Evolutionary conservation across 2,329 filamentous ascomycete genomes (phyloP).

Genomic region (Fusarium circinatum): DNA sequence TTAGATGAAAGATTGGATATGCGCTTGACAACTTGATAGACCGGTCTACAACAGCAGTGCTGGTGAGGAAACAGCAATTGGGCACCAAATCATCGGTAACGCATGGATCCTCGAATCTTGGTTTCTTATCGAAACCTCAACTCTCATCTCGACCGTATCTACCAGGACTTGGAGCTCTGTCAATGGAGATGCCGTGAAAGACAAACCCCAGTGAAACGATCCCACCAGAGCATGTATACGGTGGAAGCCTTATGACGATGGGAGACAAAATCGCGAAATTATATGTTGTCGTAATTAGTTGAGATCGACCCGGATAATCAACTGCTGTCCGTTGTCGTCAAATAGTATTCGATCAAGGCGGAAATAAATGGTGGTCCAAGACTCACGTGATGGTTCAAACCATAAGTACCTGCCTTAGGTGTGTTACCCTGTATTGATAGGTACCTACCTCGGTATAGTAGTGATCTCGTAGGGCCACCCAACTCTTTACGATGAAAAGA

Average conservation of each 20-base stretch:
- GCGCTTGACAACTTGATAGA: neutral
- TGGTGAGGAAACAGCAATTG: neutral
- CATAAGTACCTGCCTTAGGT: neutral
- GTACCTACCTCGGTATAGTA: no score
- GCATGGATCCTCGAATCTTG: neutral
- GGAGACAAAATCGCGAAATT: no score
- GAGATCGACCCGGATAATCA: neutral
- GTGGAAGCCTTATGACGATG: neutral
- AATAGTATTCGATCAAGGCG: no score
- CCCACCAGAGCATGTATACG: neutral
- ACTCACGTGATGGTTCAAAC: neutral
- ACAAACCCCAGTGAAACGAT: neutral
- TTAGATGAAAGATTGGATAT: neutral
- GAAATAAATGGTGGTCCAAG: no score
- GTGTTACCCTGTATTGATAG: neutral
- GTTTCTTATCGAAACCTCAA: neutral
- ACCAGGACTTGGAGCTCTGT: neutral
- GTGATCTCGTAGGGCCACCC: neutral
- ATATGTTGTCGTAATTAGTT: neutral
- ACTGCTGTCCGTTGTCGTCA: neutral
- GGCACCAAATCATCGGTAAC: neutral
- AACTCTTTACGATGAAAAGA: neutral
- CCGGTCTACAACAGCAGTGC: neutral
- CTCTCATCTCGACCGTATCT: neutral
- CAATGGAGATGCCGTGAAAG: neutral